phyloP scores from a whole-genome alignment of 2,329 filamentous ascomycete genomes.

The Aspergillus neotritici region DNA sequence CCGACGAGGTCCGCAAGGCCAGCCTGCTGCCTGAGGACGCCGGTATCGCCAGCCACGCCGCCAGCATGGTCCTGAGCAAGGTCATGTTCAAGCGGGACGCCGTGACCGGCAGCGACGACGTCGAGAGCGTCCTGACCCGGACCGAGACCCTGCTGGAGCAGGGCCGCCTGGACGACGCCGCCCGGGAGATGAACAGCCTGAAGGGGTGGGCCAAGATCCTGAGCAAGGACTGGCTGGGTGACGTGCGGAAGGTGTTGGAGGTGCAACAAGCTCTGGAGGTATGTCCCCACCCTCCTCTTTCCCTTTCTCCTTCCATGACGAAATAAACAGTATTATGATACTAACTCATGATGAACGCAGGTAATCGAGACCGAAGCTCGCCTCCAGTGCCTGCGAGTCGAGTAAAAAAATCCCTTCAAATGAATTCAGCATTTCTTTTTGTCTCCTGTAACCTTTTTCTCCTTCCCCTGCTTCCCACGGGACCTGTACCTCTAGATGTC shows the following conservation, averaged over 20 bases:
- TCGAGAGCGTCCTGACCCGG: constrained; percentile 85
- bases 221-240: constrained; percentile 86
- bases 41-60: constrained; percentile 88
- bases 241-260: constrained; percentile 87
- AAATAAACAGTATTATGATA: neutral
- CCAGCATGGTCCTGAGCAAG: constrained; percentile 83
- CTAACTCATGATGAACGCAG: constrained; percentile 40
- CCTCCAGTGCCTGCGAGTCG: constrained; percentile 78
- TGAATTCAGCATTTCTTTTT: constrained; percentile 23
- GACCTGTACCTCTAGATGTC: constrained; percentile 38
- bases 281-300: constrained; percentile 39
- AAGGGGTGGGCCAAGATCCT: constrained; percentile 93
- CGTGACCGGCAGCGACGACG: constrained; percentile 75
- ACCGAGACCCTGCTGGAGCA: constrained; percentile 89
- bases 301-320: neutral
- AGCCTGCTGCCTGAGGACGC: constrained; percentile 87
- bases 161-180: constrained; percentile 83
- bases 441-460: constrained; percentile 26
- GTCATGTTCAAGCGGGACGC: constrained; percentile 94
- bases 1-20: constrained; percentile 88
- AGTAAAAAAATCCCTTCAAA: constrained; percentile 46
- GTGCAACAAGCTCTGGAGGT: constrained; percentile 95
- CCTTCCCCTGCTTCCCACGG: constrained; percentile 22
- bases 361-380: constrained; percentile 86
- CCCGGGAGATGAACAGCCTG: constrained; percentile 89